A percentile compares a stretch with the other conserved stretches of the same genome.
These are phyloP conservation scores for Schizochytrium sp. DNA, from an alignment of 108 stramenopile genomes.

Conservation along the genomic window DNA sequence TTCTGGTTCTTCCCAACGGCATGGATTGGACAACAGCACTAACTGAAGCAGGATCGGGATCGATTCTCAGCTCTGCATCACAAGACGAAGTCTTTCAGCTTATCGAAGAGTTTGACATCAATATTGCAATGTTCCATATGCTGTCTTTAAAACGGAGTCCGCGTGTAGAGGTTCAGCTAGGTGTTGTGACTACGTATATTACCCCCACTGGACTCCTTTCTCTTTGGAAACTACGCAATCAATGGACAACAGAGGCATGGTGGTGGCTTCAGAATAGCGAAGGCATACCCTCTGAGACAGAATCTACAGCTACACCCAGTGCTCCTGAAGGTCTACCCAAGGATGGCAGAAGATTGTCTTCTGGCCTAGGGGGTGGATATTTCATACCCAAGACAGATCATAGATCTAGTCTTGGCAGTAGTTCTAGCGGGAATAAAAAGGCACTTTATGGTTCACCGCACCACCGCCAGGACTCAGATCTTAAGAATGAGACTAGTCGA, in stretches of 20 bases:
- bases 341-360: background rate
- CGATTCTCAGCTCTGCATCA: background rate
- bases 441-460: too few species aligned
- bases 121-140: background rate
- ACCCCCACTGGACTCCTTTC: background rate
- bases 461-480: too few species aligned
- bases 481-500: too few species aligned
- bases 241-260: slow-evolving; percentile 41
- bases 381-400: too few species aligned
- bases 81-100: background rate
- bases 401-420: too few species aligned
- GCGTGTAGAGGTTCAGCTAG: background rate
- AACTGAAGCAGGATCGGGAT: background rate
- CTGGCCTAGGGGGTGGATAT: background rate
- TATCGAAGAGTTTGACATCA: slow-evolving; percentile 30
- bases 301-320: background rate
- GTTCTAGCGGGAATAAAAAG: too few species aligned
- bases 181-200: background rate
- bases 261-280: slow-evolving; percentile 20
- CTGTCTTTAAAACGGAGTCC: background rate
- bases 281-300: too few species aligned
- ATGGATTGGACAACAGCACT: background rate
- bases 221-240: background rate
- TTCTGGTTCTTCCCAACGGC: background rate
- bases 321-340: background rate